Conservation (phyloP, 352 stramenopile species). For the Phytophthora fragariaefolia region DNA sequence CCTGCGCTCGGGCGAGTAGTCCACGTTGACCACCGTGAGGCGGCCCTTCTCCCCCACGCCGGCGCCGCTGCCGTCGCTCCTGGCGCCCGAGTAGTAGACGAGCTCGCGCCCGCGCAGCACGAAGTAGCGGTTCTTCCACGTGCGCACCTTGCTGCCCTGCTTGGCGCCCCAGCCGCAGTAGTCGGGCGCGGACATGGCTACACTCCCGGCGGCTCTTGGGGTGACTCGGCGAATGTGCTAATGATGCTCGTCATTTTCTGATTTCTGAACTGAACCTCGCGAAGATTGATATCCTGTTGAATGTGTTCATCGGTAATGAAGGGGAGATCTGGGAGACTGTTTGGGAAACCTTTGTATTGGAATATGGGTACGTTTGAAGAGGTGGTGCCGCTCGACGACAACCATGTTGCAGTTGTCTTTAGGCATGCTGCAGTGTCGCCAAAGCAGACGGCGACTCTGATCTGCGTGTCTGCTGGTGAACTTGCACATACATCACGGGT, state of each 20-base stretch:
- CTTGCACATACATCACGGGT: too few species aligned
- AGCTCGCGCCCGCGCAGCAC: constrained; percentile 63
- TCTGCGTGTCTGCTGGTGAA: too few species aligned
- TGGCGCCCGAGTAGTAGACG: constrained; percentile 60
- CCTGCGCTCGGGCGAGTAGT: constrained; percentile 50
- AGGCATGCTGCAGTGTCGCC: too few species aligned
- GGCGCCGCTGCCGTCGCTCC: constrained; percentile 37
- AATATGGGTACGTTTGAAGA: constrained; percentile 23
- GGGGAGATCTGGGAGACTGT: not conserved
- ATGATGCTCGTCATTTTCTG: constrained; percentile 3
- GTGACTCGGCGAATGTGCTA: constrained; percentile 1
- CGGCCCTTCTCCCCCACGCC: constrained; percentile 70
- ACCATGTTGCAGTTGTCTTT: constrained; percentile 5
- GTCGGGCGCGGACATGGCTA: constrained; percentile 24
- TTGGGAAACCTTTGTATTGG: not conserved
- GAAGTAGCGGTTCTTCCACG: constrained; percentile 82
- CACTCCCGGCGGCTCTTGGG: not conserved
- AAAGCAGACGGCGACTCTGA: not conserved
- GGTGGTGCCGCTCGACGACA: constrained; percentile 6
- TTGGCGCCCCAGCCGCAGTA: constrained; percentile 75
- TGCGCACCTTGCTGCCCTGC: constrained; percentile 71
- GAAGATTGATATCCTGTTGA: constrained; percentile 2
- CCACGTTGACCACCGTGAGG: constrained; percentile 58
- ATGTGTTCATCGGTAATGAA: not conserved
- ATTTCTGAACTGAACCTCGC: constrained; percentile 19